Evolutionary conservation across 2,329 filamentous ascomycete genomes (phyloP).

Genomic region (Hymenoscyphus repandus): DNA sequence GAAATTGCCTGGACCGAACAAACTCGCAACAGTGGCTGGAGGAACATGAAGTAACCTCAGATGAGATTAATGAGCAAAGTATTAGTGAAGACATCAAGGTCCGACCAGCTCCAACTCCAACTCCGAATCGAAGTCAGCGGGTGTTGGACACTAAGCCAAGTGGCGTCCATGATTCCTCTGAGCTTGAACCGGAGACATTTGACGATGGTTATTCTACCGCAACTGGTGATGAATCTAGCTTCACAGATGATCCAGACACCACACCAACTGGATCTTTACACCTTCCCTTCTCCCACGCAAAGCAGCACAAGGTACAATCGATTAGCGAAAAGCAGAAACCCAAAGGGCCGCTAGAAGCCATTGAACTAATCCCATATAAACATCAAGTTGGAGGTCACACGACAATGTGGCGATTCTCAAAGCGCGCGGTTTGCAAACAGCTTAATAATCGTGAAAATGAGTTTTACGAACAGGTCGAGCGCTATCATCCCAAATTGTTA

Average conservation of each 20-base stretch:
- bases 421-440: slow-evolving; percentile 94
- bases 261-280: slow-evolving; percentile 31
- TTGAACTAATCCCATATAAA: slow-evolving; percentile 93
- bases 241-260: slow-evolving; percentile 24
- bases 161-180: neutral
- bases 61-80: slow-evolving; percentile 32
- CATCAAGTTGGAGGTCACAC: slow-evolving; percentile 98
- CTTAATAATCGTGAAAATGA: slow-evolving; percentile 97
- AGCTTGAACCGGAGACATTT: slow-evolving; percentile 15
- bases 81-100: slow-evolving; percentile 13
- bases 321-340: slow-evolving; percentile 44
- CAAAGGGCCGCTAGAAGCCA: slow-evolving; percentile 68
- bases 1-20: slow-evolving; percentile 22
- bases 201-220: slow-evolving; percentile 24
- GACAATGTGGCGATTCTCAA: slow-evolving; percentile 92
- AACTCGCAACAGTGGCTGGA: slow-evolving; percentile 30
- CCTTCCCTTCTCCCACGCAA: slow-evolving; percentile 30
- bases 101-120: slow-evolving; percentile 12
- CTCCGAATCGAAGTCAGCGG: neutral
- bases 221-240: slow-evolving; percentile 22
- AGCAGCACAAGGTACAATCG: slow-evolving; percentile 43
- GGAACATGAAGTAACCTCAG: slow-evolving; percentile 29
- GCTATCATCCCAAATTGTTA: slow-evolving; percentile 81
- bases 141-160: neutral
- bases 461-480: slow-evolving; percentile 96